Percentiles rank a stretch among this genome's conserved stretches.
These are phyloP conservation scores for Parsonsia alboflavescens DNA, from an alignment of 257 asterid genomes.

Conservation along the genomic window DNA sequence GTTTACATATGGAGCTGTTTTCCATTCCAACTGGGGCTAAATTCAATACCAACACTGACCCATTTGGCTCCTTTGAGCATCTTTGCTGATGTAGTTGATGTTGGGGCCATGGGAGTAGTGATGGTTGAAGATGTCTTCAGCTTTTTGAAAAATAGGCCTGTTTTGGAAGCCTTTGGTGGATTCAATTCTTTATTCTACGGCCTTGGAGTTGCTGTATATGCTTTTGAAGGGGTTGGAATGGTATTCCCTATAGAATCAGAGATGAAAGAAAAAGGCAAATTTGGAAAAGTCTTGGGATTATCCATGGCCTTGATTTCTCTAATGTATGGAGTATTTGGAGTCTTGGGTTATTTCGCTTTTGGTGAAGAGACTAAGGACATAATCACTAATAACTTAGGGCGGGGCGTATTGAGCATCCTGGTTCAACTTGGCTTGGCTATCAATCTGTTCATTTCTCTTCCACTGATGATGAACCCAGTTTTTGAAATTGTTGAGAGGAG, in stretches of 20 bases:
- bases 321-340: constrained; percentile 64
- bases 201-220: constrained; percentile 78
- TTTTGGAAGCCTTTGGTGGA: constrained; percentile 61
- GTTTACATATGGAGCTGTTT: constrained; percentile 70
- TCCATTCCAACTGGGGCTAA: constrained; percentile 78
- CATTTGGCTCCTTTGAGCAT: constrained; percentile 81
- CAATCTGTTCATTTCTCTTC: constrained; percentile 68
- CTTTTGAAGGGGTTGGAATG: constrained; percentile 92
- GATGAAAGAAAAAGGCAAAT: constrained; percentile 58
- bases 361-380: constrained; percentile 69
- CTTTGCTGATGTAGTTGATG: constrained; percentile 75
- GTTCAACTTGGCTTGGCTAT: constrained; percentile 70
- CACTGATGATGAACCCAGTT: constrained; percentile 90
- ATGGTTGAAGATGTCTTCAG: constrained; percentile 66
- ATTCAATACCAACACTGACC: constrained; percentile 68
- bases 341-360: constrained; percentile 75
- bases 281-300: constrained; percentile 53
- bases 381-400: constrained; percentile 80
- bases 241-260: constrained; percentile 73
- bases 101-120: constrained; percentile 78
- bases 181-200: constrained; percentile 67
- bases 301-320: constrained; percentile 68
- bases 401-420: constrained; percentile 48
- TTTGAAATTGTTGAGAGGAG: constrained; percentile 88
- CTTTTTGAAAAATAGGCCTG: constrained; percentile 43